Conservation (phyloP, 2,329 filamentous ascomycete species). For the Diaporthe ilicicola region DNA sequence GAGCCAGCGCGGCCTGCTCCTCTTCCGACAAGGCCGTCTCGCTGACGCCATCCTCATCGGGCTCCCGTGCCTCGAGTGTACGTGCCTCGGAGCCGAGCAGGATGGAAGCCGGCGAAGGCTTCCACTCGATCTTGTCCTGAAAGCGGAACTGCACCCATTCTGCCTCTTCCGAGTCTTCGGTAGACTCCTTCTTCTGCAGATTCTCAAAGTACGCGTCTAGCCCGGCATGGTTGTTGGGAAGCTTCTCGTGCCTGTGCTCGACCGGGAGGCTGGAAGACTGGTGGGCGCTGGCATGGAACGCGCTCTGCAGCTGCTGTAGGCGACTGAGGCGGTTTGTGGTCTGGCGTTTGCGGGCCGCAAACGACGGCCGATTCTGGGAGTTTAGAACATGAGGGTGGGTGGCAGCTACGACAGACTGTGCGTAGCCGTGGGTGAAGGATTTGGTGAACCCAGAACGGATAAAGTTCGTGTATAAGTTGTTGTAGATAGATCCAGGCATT, state of each 20-base stretch:
- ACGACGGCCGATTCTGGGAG: conserved; percentile 73
- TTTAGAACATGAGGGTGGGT: conserved; percentile 82
- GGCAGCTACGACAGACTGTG: conserved; percentile 95
- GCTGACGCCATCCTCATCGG: conserved; percentile 37
- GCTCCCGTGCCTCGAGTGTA: conserved; percentile 45
- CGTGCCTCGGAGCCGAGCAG: conserved; percentile 54
- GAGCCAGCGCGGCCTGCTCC: conserved; percentile 71
- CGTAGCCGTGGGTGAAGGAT: conserved; percentile 97
- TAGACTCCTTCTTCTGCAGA: conserved; percentile 79
- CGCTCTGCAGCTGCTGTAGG: conserved; percentile 77
- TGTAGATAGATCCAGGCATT: conserved; percentile 81
- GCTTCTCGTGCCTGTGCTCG: conserved; percentile 65
- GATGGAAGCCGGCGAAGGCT: conserved; percentile 66
- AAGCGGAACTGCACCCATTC: conserved; percentile 96
- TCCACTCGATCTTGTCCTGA: conserved; percentile 89
- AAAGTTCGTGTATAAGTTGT: conserved; percentile 77
- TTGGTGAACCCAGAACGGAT: conserved; percentile 98
- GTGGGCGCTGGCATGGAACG: conserved; percentile 71
- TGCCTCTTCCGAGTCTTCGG: conserved; percentile 70
- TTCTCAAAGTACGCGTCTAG: conserved; percentile 93
- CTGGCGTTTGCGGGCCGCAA: conserved; percentile 60
- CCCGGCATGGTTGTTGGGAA: conserved; percentile 63
- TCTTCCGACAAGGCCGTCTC: conserved; percentile 52
- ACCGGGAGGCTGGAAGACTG: conserved; percentile 59
- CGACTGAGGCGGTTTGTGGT: conserved; percentile 60